These are phyloP conservation scores for Blastocrithidia nonstop DNA, from an alignment of 208 protist species.

Conservation along the genomic window DNA sequence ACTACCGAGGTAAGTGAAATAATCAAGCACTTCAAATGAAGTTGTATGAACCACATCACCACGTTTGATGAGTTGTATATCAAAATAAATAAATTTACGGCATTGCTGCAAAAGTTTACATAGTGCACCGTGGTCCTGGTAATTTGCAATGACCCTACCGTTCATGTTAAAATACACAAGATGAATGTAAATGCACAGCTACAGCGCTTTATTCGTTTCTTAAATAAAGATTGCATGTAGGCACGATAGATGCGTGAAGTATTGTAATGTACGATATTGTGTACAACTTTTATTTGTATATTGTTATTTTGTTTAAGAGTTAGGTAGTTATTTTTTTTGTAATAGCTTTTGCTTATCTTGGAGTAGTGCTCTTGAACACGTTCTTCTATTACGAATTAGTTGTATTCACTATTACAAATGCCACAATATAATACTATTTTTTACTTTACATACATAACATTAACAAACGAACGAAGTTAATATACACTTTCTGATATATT, in stretches of 20 bases:
- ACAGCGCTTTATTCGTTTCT: conserved; percentile 42
- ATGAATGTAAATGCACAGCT: conserved; percentile 57
- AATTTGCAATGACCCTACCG: conserved; percentile 47
- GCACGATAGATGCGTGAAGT: conserved; percentile 71
- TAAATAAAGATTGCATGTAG: conserved; percentile 42
- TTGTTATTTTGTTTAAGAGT: not conserved
- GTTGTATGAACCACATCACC: conserved; percentile 83
- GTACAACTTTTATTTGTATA: not conserved
- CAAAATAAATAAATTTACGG: conserved; percentile 51
- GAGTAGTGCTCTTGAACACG: too few relatives aligned
- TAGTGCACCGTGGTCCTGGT: conserved; percentile 77
- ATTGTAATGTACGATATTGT: conserved; percentile 19
- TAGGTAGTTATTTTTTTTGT: not conserved
- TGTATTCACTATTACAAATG: too few relatives aligned
- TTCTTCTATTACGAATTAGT: too few relatives aligned
- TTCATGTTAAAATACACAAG: conserved; percentile 65
- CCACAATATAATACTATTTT: too few relatives aligned
- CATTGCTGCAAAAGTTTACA: conserved; percentile 71
- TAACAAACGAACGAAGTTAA: too few relatives aligned
- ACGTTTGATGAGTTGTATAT: conserved; percentile 66
- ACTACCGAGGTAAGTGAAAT: conserved; percentile 82
- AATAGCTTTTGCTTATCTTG: not conserved
- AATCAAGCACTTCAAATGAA: conserved; percentile 84
- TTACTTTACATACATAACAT: too few relatives aligned
- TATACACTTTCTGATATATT: too few relatives aligned